A percentile compares a stretch with the other conserved stretches of the same genome.
Evolutionary conservation across 139 green algal genomes (phyloP).

Genomic region (Marvania coccoides): DNA sequence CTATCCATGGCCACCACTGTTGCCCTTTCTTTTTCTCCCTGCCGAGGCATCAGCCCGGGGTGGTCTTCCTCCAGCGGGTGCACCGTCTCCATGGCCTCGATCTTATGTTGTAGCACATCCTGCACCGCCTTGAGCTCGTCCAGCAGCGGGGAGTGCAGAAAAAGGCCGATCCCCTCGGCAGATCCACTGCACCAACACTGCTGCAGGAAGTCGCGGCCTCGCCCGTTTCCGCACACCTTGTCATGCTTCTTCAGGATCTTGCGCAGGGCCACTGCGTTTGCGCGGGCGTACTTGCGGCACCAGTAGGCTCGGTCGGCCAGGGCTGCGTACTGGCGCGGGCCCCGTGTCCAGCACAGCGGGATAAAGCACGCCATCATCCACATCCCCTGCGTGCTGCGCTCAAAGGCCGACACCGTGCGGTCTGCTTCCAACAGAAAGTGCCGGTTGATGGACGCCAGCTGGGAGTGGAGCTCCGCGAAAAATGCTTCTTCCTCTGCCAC

Average conservation of each 20-base stretch:
- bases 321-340: background rate
- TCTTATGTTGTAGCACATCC: slow-evolving; percentile 5
- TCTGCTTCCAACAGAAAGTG: background rate
- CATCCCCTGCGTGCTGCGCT: background rate
- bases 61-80: no score
- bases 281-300: slow-evolving; percentile 35
- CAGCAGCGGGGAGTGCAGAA: slow-evolving; percentile 47
- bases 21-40: no score
- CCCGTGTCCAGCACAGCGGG: background rate
- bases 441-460: slow-evolving; percentile 6
- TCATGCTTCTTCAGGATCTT: slow-evolving; percentile 57
- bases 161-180: slow-evolving; percentile 1
- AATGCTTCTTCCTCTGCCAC: background rate
- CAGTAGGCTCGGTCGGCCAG: slow-evolving; percentile 33
- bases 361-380: no score
- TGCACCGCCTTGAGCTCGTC: slow-evolving; percentile 44
- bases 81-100: background rate
- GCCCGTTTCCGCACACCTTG: slow-evolving; percentile 27
- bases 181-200: slow-evolving; percentile 8
- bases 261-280: slow-evolving; percentile 39
- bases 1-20: no score
- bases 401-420: background rate
- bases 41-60: no score
- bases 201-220: slow-evolving; percentile 32
- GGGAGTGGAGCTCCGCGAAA: slow-evolving; percentile 10